phyloP scores from a whole-genome alignment of 768 basidiomycete genomes.

The Boletus edulis region DNA sequence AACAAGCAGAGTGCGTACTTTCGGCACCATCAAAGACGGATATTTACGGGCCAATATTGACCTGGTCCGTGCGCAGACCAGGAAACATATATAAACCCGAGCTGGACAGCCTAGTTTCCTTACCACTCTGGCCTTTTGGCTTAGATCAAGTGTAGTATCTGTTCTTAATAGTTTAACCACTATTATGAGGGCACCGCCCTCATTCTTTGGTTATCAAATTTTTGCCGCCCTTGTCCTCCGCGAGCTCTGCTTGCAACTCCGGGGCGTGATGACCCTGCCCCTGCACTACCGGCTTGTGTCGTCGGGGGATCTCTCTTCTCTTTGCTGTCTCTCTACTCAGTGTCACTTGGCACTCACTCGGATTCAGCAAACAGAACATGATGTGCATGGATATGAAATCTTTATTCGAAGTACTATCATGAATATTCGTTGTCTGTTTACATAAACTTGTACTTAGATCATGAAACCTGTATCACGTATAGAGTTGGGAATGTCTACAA shows the following conservation, averaged over 20 bases:
- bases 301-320: conserved; percentile 51
- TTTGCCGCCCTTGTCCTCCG: conserved; percentile 26
- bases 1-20: too few species aligned
- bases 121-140: conserved; percentile 54
- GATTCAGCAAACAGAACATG: conserved; percentile 13
- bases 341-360: not conserved
- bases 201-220: conserved; percentile 53
- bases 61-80: conserved; percentile 6
- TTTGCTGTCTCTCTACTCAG: conserved; percentile 13
- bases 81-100: conserved; percentile 2
- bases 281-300: conserved; percentile 51
- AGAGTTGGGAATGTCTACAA: too few species aligned
- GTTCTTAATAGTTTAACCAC: conserved; percentile 63
- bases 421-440: too few species aligned
- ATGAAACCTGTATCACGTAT: too few species aligned
- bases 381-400: too few species aligned
- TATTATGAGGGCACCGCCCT: conserved; percentile 53
- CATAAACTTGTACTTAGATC: too few species aligned
- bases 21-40: too few species aligned
- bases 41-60: too few species aligned
- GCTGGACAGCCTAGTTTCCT: not conserved
- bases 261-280: conserved; percentile 39
- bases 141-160: conserved; percentile 78
- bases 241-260: conserved; percentile 44
- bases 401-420: too few species aligned